These are phyloP conservation scores for Calonectria leucothoes DNA, from an alignment of 2,329 filamentous ascomycete species.

Conservation along the genomic window DNA sequence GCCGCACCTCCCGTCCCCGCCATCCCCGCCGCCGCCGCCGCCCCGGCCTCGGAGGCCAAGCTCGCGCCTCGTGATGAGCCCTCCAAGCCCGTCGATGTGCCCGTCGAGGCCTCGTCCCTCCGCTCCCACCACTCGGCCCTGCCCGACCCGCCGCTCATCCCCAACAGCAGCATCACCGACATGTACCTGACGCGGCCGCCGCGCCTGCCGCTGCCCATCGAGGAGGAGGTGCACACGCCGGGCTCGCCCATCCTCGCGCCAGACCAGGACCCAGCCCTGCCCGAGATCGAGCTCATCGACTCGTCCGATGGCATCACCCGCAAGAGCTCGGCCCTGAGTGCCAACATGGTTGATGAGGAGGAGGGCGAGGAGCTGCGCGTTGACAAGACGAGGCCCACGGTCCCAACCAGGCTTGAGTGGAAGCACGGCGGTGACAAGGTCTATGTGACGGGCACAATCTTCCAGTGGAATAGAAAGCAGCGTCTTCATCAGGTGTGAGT, in stretches of 20 bases:
- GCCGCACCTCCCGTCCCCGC: conserved; percentile 32
- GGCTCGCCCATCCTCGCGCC: conserved; percentile 89
- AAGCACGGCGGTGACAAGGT: conserved; percentile 84
- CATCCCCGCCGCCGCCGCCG: conserved; percentile 32
- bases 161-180: conserved; percentile 70
- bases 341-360: conserved; percentile 80
- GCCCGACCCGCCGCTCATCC: conserved; percentile 57
- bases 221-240: conserved; percentile 89
- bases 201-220: conserved; percentile 90
- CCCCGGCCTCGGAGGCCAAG: conserved; percentile 33
- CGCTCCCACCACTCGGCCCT: conserved; percentile 52
- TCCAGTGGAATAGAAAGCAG: conserved; percentile 97
- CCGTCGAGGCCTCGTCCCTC: conserved; percentile 53
- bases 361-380: conserved; percentile 80
- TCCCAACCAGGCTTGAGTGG: conserved; percentile 91
- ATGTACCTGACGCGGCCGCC: conserved; percentile 81
- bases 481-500: conserved; percentile 87
- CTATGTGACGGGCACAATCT: conserved; percentile 97
- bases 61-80: conserved; percentile 47
- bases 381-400: conserved; percentile 79
- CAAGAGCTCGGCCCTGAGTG: conserved; percentile 69
- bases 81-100: conserved; percentile 70
- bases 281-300: conserved; percentile 64
- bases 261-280: conserved; percentile 67
- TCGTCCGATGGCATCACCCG: conserved; percentile 62